These are phyloP conservation scores for Phylloporus sp. DNA, from an alignment of 768 basidiomycete species.

Conservation along the genomic window DNA sequence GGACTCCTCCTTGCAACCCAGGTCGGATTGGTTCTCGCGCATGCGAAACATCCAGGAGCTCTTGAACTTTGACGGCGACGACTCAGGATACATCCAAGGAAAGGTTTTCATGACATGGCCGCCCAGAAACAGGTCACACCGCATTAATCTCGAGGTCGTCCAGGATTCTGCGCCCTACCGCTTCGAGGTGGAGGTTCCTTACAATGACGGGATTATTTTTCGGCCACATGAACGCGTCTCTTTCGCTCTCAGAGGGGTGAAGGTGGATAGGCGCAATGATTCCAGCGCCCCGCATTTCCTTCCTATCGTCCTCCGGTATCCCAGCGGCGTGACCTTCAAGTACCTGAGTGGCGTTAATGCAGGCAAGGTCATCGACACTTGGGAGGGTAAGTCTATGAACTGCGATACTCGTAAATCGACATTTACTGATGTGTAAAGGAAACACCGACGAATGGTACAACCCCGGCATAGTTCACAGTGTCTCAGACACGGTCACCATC, in stretches of 20 bases:
- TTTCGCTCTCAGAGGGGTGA: constrained; percentile 45
- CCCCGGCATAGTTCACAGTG: constrained; percentile 8
- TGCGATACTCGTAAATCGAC: neutral
- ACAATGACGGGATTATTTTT: constrained; percentile 34
- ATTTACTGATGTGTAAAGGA: constrained; percentile 3
- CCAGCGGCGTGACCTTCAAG: constrained; percentile 39
- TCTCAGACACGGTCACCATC: constrained; percentile 9
- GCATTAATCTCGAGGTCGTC: constrained; percentile 28
- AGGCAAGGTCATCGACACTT: constrained; percentile 36
- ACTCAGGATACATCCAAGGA: constrained; percentile 38
- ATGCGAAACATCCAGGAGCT: constrained; percentile 33
- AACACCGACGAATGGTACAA: constrained; percentile 26
- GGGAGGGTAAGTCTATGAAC: constrained; percentile 31
- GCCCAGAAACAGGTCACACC: constrained; percentile 22
- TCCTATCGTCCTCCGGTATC: constrained; percentile 40
- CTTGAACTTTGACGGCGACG: constrained; percentile 25
- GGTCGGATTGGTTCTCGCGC: constrained; percentile 19
- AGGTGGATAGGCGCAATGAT: constrained; percentile 27
- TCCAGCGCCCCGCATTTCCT: constrained; percentile 30
- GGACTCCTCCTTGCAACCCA: neutral
- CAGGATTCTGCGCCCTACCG: constrained; percentile 18
- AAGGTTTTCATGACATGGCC: constrained; percentile 45
- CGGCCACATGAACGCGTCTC: constrained; percentile 38
- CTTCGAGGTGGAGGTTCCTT: constrained; percentile 39
- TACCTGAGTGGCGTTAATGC: constrained; percentile 29